These are phyloP conservation scores for Artomyces pyxidatus DNA, from an alignment of 768 basidiomycete species.

Conservation along the genomic window DNA sequence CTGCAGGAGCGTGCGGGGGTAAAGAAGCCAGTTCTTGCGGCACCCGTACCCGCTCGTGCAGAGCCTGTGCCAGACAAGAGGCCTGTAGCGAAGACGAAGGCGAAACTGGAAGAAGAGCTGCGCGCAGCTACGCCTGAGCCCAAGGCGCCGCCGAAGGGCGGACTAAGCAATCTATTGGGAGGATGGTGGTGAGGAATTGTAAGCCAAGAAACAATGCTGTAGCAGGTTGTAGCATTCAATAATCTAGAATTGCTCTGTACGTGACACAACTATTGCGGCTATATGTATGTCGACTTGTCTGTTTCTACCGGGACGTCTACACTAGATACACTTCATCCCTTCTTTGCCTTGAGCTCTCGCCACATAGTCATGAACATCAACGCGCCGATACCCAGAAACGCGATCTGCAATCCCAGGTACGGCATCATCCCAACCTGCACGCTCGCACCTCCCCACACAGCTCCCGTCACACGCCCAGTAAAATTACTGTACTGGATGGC, in stretches of 20 bases:
- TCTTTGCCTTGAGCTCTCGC: constrained; percentile 59
- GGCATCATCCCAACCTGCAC: constrained; percentile 50
- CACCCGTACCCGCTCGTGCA: constrained; percentile 16
- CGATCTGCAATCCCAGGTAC: constrained; percentile 53
- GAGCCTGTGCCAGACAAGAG: constrained; percentile 37
- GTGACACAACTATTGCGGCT: background rate
- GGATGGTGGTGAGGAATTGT: constrained; percentile 89
- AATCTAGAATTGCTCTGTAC: background rate
- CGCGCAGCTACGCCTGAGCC: constrained; percentile 45
- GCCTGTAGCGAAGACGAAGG: constrained; percentile 43
- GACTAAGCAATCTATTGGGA: constrained; percentile 60
- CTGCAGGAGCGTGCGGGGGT: constrained; percentile 67
- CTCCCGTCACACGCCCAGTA: constrained; percentile 54
- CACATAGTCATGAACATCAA: constrained; percentile 48
- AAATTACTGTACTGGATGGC: constrained; percentile 66
- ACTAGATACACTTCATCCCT: constrained; percentile 32
- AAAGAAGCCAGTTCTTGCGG: constrained; percentile 23
- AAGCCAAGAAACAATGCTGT: background rate
- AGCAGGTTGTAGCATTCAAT: background rate
- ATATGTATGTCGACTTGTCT: background rate
- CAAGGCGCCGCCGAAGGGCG: constrained; percentile 34
- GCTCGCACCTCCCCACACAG: constrained; percentile 62
- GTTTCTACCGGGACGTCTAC: background rate
- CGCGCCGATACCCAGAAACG: constrained; percentile 48
- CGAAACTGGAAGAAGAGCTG: constrained; percentile 48